phyloP scores from a whole-genome alignment of 768 basidiomycete genomes.

The Collybia nuda region DNA sequence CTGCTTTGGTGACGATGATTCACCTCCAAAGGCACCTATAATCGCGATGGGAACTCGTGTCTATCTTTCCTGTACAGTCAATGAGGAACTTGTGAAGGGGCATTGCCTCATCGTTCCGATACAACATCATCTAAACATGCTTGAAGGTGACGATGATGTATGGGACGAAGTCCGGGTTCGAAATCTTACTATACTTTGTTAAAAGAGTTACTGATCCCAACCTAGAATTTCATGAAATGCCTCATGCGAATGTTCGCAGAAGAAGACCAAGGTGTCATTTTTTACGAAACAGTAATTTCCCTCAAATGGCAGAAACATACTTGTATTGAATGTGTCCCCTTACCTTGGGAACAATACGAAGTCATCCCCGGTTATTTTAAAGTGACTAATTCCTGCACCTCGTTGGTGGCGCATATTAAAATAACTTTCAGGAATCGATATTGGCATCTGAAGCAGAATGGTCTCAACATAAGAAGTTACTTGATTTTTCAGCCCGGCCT shows the following conservation, averaged over 20 bases:
- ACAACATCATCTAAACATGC: slow-evolving; percentile 86
- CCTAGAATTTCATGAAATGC: slow-evolving; percentile 83
- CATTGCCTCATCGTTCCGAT: slow-evolving; percentile 97
- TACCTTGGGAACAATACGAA: slow-evolving; percentile 88
- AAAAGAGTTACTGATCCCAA: not conserved
- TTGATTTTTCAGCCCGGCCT: slow-evolving; percentile 86
- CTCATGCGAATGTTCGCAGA: slow-evolving; percentile 94
- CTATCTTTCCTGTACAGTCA: slow-evolving; percentile 87
- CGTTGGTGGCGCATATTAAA: not conserved
- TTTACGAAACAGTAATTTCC: slow-evolving; percentile 90
- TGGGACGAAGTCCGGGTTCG: slow-evolving; percentile 96
- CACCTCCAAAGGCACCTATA: slow-evolving; percentile 82
- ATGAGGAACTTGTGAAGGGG: slow-evolving; percentile 86
- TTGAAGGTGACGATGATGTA: slow-evolving; percentile 95
- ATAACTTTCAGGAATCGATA: slow-evolving; percentile 76
- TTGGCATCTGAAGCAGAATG: slow-evolving; percentile 92
- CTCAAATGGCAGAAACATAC: slow-evolving; percentile 91
- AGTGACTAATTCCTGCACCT: slow-evolving; percentile 35
- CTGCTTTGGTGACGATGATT: slow-evolving; percentile 93
- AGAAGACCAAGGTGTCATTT: slow-evolving; percentile 91
- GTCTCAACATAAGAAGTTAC: slow-evolving; percentile 97
- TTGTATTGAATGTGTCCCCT: slow-evolving; percentile 89
- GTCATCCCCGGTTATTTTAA: slow-evolving; percentile 92
- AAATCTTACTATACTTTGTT: slow-evolving; percentile 6
- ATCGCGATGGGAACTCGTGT: slow-evolving; percentile 88